Base-by-base conservation (phyloP, 176 grass and related monocot species). In the Paspalum vaginatum region DNA sequence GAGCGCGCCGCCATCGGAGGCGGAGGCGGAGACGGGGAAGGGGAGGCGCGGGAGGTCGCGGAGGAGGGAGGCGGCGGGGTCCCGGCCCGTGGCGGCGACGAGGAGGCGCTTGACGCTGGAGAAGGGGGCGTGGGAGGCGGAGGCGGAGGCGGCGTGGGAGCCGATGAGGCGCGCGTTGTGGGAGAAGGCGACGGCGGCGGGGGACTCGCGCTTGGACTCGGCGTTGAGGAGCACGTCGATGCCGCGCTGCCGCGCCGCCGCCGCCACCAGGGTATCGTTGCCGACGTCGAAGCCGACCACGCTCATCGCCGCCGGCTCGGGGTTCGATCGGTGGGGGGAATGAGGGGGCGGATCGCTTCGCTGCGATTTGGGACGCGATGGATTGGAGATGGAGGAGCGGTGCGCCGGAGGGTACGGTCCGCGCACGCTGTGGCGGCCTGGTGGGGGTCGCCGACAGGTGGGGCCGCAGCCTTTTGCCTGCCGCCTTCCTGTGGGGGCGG, bases 201-300 rank as follows among this genome's bases (percentile, higher is more conserved):
- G 94, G 47, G 87, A 92, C 87, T 97, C 94, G 21, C 92, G 89
- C 15, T 72, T 84, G 89, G 91, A 94, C 84, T 97, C 94, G 52
- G 89, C 86, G 67, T 95, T 89, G 71, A 94, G 87, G 50, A 94
- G 81, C 43, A 94, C 96, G 70, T 99, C 91, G 70, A 95, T 87
- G 61, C 89, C 94, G 10, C 91, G 87, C 58, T 91, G 87, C 57
- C 94, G 84, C 70, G 88, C 85, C 32, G 69, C 88, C 48, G 81
- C 91, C 71, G 86, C 75, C 41, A 94, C 92, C 57, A 89, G 91
- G 26, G 79, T 94, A 77, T 93, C 94, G 83, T 97, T 97, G 82
- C 94, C 94, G 37, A 93, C 76, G 76, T 97, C 94, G 75, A 97
- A 90, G 21, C 94, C 94, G 13, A 94, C 85, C 55, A 88, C 94